A percentile compares a stretch with the other conserved stretches of the same genome.
Evolutionary conservation across 192 early-diverging fungal genomes (phyloP).

Genomic region (Coemansia sp.): DNA sequence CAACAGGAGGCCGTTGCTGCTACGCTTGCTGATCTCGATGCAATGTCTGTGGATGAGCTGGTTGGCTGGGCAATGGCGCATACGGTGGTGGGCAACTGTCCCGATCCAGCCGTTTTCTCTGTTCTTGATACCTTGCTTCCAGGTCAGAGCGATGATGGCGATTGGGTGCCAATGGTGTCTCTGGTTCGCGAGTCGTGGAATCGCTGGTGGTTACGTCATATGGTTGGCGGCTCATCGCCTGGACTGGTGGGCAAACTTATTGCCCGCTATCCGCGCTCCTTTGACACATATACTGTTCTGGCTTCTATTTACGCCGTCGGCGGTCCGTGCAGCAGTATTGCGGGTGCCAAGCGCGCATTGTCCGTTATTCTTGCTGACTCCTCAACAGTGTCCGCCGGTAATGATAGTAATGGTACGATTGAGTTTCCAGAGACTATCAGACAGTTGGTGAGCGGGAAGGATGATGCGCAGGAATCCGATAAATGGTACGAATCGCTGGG

Average conservation of each 20-base stretch:
- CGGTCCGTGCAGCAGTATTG: slow-evolving; percentile 15
- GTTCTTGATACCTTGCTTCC: neutral
- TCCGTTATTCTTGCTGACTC: neutral
- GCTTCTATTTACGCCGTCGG: slow-evolving; percentile 19
- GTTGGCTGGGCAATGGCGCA: slow-evolving; percentile 12
- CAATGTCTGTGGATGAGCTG: slow-evolving; percentile 7
- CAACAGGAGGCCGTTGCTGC: neutral
- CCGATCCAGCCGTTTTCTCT: neutral
- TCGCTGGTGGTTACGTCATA: slow-evolving; percentile 20
- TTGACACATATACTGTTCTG: slow-evolving; percentile 17
- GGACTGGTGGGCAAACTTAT: slow-evolving; percentile 2
- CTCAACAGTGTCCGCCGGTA: neutral
- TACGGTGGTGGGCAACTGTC: neutral
- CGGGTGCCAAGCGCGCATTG: neutral
- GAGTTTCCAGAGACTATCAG: slow-evolving; percentile 1
- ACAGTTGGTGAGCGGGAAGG: no score
- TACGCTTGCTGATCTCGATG: slow-evolving; percentile 12
- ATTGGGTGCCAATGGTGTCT: neutral
- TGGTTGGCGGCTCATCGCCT: slow-evolving; percentile 9
- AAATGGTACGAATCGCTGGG: neutral
- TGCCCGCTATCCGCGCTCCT: neutral
- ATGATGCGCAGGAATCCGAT: neutral
- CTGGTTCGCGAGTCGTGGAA: slow-evolving; percentile 22
- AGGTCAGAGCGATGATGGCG: neutral
- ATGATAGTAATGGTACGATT: neutral